Percentiles rank a stretch among this genome's conserved stretches.
Conservation (phyloP, 495 filamentous ascomycete genomes). For the Articulospora tetracladia region DNA sequence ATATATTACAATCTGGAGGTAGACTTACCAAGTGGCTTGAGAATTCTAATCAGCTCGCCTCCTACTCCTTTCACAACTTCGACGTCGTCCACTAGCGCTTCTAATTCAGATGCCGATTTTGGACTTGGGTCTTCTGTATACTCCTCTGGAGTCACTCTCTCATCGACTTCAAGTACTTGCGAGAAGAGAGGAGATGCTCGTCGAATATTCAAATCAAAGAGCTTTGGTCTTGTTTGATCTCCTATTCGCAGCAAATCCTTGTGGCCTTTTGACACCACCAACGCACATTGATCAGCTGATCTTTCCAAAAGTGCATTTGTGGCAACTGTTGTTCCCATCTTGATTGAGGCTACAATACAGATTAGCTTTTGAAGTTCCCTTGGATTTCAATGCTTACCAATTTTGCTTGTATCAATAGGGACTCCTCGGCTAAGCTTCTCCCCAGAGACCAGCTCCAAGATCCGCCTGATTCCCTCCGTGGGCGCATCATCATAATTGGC, state of each 20-base stretch:
- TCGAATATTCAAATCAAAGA: constrained; percentile 27
- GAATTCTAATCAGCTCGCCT: constrained; percentile 12
- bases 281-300: constrained; percentile 10
- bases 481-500: constrained; percentile 48
- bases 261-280: constrained; percentile 26
- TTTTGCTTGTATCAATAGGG: constrained; percentile 39
- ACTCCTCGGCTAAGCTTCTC: constrained; percentile 4
- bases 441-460: constrained; percentile 24
- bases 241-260: constrained; percentile 28
- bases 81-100: not conserved
- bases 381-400: constrained; percentile 66
- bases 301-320: constrained; percentile 27
- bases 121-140: constrained; percentile 33
- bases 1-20: not conserved
- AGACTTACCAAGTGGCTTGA: not conserved
- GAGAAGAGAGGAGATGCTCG: constrained; percentile 17
- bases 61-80: constrained; percentile 4
- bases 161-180: constrained; percentile 26
- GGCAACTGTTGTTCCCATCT: constrained; percentile 1
- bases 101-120: not conserved
- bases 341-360: constrained; percentile 27
- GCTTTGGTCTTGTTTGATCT: constrained; percentile 25
- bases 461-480: constrained; percentile 36
- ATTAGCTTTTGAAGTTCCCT: constrained; percentile 56
- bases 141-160: constrained; percentile 28